Percentiles rank a stretch among this genome's conserved stretches.
Conservation (phyloP, 75 land plant genomes). For the Sequoia sempervirens region DNA sequence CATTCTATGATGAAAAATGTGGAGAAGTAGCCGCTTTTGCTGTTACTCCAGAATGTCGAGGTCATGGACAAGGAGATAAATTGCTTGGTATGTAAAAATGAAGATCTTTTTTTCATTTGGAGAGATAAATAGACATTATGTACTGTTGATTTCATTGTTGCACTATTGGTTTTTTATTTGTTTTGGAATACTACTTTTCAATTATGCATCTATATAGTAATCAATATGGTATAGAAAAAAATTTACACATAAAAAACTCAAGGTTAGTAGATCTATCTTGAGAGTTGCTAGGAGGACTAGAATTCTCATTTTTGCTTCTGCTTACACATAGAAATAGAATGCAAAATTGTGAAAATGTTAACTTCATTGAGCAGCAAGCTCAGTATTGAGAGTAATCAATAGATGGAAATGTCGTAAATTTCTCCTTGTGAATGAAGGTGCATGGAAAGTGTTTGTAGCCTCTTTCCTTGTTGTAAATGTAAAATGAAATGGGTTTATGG, state of each 20-base stretch:
- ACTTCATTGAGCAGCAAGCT: no score
- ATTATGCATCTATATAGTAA: neutral
- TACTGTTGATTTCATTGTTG: neutral
- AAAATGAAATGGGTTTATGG: no score
- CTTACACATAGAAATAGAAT: neutral
- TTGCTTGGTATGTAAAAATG: constrained; percentile 61
- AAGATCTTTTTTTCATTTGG: neutral
- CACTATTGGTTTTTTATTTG: neutral
- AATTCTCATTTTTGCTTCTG: neutral
- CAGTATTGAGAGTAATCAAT: no score
- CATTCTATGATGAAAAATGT: constrained; percentile 70
- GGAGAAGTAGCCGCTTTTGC: constrained; percentile 95
- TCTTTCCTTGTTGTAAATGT: no score
- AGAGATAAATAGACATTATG: neutral
- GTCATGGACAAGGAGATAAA: constrained; percentile 93
- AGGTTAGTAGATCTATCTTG: neutral
- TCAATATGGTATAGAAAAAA: neutral
- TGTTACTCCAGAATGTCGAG: constrained; percentile 90
- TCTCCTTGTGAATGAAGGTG: no score
- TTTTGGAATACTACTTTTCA: neutral
- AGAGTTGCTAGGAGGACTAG: neutral
- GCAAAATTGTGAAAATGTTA: no score
- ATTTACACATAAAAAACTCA: neutral
- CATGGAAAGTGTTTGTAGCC: no score
- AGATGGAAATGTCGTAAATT: no score